Base-by-base conservation (phyloP, 495 filamentous ascomycete genomes). In the Tuber umbilicatum region DNA sequence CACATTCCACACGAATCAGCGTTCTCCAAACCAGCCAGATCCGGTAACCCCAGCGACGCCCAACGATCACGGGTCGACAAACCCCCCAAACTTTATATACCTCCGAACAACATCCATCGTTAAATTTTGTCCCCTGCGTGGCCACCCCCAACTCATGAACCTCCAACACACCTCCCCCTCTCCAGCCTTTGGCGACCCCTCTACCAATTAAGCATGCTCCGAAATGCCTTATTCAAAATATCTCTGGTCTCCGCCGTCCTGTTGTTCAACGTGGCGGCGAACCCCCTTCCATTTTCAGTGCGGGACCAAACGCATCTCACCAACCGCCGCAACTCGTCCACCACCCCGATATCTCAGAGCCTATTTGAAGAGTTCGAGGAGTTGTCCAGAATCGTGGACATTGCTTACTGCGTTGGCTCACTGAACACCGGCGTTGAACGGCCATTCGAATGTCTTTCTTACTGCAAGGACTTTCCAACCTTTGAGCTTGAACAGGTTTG, bases 391-490 rank as follows among this genome's bases (percentile, higher is more conserved):
- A 86, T 99, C 4, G 94, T 97, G 40, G 96, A 99, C 77, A 95
- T 99, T 70, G 86, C 93, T 41, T 99, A 99, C 86, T 99, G 95
- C 83, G 91, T 98, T 73, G 92, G 93, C 64, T 89, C 87, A n/a
- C 86, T 89, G n/a, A 82, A 83, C 55, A 85, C 86, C 1, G 95
- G 95, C 45, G 89, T 98, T 73, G 84, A 86, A 12, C 87, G 89
- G 73, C 95, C 95, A 14, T 99, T 99, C 82, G 81, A 88, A 64
- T 99, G 95, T 82, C 87, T 90, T 38, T 94, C 91, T 75, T 92
- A 90, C 80, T 99, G 95, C 83, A 81, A 83, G 12, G 92, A 97
- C 43, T 97, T 97, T 77, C 87, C 90, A 21, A 84, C 87, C 35
- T 90, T 98, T 72, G 90, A 92, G 76, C 87, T 98, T 19, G 86